Evolutionary conservation across 371 early-diverging fungal genomes (phyloP).

Genomic region (Mortierella sp.): DNA sequence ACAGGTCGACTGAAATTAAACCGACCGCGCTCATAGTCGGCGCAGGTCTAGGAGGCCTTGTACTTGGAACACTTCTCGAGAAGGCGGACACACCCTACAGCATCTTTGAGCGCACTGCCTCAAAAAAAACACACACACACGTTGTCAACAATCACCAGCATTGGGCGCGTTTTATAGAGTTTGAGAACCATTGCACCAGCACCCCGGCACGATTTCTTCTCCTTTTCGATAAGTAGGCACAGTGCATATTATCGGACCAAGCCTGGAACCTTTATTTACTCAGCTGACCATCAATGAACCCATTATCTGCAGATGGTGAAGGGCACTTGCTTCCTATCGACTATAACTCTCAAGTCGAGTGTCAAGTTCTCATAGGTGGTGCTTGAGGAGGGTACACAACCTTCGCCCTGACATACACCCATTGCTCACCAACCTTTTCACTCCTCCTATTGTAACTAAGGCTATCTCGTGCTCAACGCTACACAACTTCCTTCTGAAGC

Average conservation of each 20-base stretch:
- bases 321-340: too few species aligned
- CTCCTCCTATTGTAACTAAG: neutral
- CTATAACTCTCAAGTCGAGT: neutral
- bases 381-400: too few species aligned
- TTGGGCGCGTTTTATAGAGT: too few species aligned
- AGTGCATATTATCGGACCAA: neutral
- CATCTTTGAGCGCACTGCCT: neutral
- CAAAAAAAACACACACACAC: neutral
- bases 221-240: neutral
- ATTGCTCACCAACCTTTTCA: too few species aligned
- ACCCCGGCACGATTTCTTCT: neutral
- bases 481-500: conserved; percentile 10
- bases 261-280: neutral
- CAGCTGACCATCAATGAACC: neutral
- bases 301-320: neutral
- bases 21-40: neutral
- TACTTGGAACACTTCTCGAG: neutral
- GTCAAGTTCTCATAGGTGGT: too few species aligned
- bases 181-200: too few species aligned
- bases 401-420: too few species aligned
- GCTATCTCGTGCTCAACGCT: neutral
- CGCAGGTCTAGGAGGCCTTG: neutral
- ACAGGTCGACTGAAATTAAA: neutral
- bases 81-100: neutral
- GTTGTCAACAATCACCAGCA: too few species aligned